Conservation (phyloP, 495 filamentous ascomycete genomes). For the Penicillium diatomitis region DNA sequence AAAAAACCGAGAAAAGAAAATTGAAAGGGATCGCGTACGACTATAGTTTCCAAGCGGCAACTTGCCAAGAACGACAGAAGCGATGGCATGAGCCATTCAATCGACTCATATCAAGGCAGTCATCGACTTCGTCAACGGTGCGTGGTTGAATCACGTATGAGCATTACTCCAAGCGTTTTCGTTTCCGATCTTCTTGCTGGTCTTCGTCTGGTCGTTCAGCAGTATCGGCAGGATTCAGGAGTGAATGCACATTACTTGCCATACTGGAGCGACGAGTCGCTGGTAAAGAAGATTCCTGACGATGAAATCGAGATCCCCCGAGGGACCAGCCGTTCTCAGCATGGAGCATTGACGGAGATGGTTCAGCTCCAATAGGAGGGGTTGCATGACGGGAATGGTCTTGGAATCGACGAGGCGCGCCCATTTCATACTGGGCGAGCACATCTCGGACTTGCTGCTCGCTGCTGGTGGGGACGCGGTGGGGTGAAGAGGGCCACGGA, state of each 20-base stretch:
- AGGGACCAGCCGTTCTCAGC: slow-evolving; percentile 53
- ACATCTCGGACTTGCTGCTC: slow-evolving; percentile 77
- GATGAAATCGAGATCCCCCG: slow-evolving; percentile 35
- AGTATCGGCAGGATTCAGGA: slow-evolving; percentile 81
- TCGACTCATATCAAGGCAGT: neutral
- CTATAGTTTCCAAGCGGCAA: no score
- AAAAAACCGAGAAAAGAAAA: no score
- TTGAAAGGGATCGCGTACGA: no score
- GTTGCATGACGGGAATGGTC: slow-evolving; percentile 62
- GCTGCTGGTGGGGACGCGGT: slow-evolving; percentile 51
- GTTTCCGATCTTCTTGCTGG: slow-evolving; percentile 66
- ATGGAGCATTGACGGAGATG: slow-evolving; percentile 34
- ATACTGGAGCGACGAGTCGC: slow-evolving; percentile 64
- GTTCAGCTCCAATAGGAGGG: slow-evolving; percentile 50
- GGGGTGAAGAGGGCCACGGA: slow-evolving; percentile 85
- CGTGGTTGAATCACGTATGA: neutral
- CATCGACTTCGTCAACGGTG: neutral
- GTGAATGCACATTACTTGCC: slow-evolving; percentile 66
- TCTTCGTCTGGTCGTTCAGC: slow-evolving; percentile 65
- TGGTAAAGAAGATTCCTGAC: slow-evolving; percentile 43
- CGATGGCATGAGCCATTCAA: neutral
- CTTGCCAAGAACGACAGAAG: neutral
- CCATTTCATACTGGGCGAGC: slow-evolving; percentile 74
- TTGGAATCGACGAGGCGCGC: slow-evolving; percentile 45
- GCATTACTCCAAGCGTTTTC: slow-evolving; percentile 59